Base-by-base conservation (phyloP, 2,329 filamentous ascomycete species). In the Neofusicoccum umdonicola region DNA sequence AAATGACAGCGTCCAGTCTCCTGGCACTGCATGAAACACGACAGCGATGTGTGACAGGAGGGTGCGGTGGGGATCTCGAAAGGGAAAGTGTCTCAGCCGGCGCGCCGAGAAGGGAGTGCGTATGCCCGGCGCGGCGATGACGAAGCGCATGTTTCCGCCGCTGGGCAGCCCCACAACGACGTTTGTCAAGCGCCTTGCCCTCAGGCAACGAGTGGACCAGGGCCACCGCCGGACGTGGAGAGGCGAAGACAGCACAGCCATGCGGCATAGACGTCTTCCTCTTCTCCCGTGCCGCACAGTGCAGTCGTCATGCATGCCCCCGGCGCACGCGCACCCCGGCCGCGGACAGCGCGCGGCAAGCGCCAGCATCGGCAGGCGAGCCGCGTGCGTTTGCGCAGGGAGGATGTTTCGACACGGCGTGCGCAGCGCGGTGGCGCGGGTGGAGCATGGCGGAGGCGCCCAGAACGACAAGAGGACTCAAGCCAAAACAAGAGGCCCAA, bases 401-500 rank as follows among this genome's bases (percentile, higher is more conserved):
- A 19, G 12, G 3, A 8, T 58, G 54, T 58, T 58, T 58, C 54
- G 44, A 44, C 13, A 17, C 12, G 11, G 19, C 17, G 17, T 9
- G 17, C 19, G 45, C 9, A 4, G 19, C 22, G 19, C 13, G 8
- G 11, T 35, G 27, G 35, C 51, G 51, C 35, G n/a, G 35, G 52
- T 56, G 52, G 52, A 11, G 52, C 41, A 22, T 9, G 50, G 37
- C 8, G 22, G 9, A n/a, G n/a, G 5, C 31, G 47, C 47, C 47
- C 47, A 52, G 50, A 37, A 3, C 31, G 50, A 27, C 31, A 37
- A 54, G 54, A 58, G 54, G 12, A 44, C 19, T 35, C 54, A 58
- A 45, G 54, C 39, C 54, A 15, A 58, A 58, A 58, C 54, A 58
- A 58, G 52, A 35, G 37, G 52, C 17, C 19, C 52, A 37, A 31